Percentiles rank a stretch among this genome's conserved stretches.
Evolutionary conservation across 345 rosid genomes (phyloP).

Genomic region (Rhodamnia argentea): DNA sequence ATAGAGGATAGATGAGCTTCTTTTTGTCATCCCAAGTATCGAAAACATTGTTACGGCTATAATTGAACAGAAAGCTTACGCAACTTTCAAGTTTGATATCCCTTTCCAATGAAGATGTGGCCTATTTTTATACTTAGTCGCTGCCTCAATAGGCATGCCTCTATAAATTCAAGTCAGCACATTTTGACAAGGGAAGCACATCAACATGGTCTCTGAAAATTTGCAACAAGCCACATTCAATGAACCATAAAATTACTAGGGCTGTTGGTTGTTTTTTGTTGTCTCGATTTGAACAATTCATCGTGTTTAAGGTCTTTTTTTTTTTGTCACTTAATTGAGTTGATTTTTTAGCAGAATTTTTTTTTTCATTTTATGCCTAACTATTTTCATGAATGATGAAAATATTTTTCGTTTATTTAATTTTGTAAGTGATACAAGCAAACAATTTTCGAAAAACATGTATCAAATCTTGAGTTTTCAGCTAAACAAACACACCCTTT

Average conservation of each 20-base stretch:
- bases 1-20: not conserved
- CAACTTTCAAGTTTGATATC: not conserved
- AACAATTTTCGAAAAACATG: no score
- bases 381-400: no score
- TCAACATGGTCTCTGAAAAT: no score
- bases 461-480: no score
- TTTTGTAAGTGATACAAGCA: no score
- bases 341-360: not conserved
- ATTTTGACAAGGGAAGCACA: not conserved
- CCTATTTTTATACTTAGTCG: not conserved
- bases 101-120: no score
- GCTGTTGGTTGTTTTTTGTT: not conserved
- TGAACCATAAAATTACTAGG: no score
- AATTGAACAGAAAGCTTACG: not conserved
- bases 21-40: not conserved
- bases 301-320: not conserved
- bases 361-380: no score
- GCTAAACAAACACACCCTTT: no score
- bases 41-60: not conserved
- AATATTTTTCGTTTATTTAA: no score
- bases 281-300: not conserved
- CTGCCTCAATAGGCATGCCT: not conserved
- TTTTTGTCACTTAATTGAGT: not conserved
- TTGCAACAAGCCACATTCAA: no score
- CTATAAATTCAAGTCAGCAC: not conserved